A percentile compares a stretch with the other conserved stretches of the same genome.
Evolutionary conservation across 1,139 yeast genomes (phyloP).

Genomic region (Yamadazyma aaseri): DNA sequence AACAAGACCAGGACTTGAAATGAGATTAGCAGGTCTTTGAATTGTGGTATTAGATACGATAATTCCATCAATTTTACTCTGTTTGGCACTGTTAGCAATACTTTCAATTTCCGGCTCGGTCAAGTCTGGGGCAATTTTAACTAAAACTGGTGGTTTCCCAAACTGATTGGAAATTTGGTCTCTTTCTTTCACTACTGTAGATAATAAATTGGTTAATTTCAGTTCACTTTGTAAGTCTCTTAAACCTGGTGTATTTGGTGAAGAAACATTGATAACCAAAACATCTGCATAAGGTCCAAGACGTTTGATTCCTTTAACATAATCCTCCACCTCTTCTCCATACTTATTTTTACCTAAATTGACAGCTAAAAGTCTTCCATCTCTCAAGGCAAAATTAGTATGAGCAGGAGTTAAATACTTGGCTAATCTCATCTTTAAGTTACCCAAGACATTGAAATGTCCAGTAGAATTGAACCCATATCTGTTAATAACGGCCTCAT

Average conservation of each 20-base stretch:
- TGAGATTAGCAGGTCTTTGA: constrained; percentile 63
- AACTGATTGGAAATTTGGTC: constrained; percentile 42
- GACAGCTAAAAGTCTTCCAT: constrained; percentile 69
- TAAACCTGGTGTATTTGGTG: constrained; percentile 95
- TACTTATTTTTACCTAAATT: constrained; percentile 90
- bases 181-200: constrained; percentile 63
- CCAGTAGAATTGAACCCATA: constrained; percentile 95
- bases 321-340: constrained; percentile 88
- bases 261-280: constrained; percentile 86
- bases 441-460: constrained; percentile 68
- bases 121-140: constrained; percentile 92
- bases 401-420: constrained; percentile 31
- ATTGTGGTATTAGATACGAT: constrained; percentile 91
- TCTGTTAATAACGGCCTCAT: constrained; percentile 88
- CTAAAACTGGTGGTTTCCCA: constrained; percentile 72
- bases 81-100: constrained; percentile 78
- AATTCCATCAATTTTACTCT: constrained; percentile 83
- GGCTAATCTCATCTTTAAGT: constrained; percentile 60
- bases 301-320: constrained; percentile 76
- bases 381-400: constrained; percentile 62
- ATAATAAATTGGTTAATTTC: constrained; percentile 64
- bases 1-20: constrained; percentile 46
- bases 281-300: constrained; percentile 88
- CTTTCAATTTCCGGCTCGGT: constrained; percentile 77
- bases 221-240: constrained; percentile 80